Percentiles rank a stretch among this genome's conserved stretches.
Evolutionary conservation across 225 moss, liverwort and hornwort genomes (phyloP).

Genomic region (Anthoceros angustus): DNA sequence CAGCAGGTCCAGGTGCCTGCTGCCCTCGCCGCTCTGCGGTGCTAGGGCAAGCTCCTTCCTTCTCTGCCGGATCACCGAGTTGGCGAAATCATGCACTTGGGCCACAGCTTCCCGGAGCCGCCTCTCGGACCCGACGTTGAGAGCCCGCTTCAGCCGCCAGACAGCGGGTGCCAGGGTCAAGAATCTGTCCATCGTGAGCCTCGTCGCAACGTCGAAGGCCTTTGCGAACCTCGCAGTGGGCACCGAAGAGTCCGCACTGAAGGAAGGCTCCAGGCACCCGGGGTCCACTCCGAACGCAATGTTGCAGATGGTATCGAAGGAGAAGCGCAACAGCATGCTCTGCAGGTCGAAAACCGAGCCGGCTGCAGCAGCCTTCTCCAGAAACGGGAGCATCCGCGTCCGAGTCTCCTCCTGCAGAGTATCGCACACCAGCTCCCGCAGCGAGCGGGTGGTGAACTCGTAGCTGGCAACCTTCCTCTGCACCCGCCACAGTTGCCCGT

Average conservation of each 20-base stretch:
- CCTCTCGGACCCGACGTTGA: constrained; percentile 35
- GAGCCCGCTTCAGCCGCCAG: constrained; percentile 22
- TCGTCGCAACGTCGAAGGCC: constrained; percentile 24
- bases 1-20: constrained; percentile 26
- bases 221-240: constrained; percentile 28
- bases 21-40: constrained; percentile 13
- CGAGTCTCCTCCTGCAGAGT: constrained; percentile 13
- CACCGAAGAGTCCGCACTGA: constrained; percentile 12
- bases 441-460: constrained; percentile 24
- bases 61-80: constrained; percentile 34
- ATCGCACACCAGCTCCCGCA: constrained; percentile 19
- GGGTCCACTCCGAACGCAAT: constrained; percentile 56
- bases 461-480: constrained; percentile 18
- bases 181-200: constrained; percentile 9
- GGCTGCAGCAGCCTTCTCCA: constrained; percentile 7
- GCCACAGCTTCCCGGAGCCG: constrained; percentile 28
- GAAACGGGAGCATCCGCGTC: constrained; percentile 19
- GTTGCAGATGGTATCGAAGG: constrained; percentile 59
- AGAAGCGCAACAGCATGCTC: constrained; percentile 44
- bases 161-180: constrained; percentile 7
- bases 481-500: constrained; percentile 18
- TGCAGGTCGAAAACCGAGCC: constrained; percentile 41
- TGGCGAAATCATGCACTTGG: constrained; percentile 35
- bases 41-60: constrained; percentile 20
- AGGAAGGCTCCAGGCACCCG: constrained; percentile 27